Percentiles rank a stretch among this genome's conserved stretches.
Evolutionary conservation across 108 stramenopile genomes (phyloP).

Genomic region (Stephanodiscus minutulus): DNA sequence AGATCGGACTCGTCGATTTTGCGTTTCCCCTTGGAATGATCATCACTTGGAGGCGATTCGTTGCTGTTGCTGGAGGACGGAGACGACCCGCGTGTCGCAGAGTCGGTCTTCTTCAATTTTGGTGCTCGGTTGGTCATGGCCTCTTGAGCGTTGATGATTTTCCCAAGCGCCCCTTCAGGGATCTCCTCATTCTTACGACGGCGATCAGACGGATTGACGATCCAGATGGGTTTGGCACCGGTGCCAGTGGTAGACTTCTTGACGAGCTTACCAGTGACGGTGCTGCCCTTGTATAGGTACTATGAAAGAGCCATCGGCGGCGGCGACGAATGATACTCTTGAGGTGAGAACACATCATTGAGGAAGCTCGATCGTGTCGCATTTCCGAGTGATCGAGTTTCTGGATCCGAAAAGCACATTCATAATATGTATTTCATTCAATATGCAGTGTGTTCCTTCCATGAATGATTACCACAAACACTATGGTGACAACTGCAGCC

Average conservation of each 20-base stretch:
- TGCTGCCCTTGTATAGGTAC: slow-evolving; percentile 43
- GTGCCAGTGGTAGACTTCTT: slow-evolving; percentile 22
- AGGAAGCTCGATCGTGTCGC: no score
- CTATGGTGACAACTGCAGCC: background rate
- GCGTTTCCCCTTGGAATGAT: slow-evolving; percentile 28
- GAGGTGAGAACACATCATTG: background rate
- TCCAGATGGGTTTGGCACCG: slow-evolving; percentile 29
- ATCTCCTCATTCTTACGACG: slow-evolving; percentile 44
- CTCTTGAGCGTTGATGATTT: slow-evolving; percentile 23
- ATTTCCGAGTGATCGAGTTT: background rate
- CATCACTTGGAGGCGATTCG: slow-evolving; percentile 10
- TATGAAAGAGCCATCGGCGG: background rate
- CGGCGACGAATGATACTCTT: background rate
- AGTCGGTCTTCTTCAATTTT: slow-evolving; percentile 14
- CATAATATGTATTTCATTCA: background rate
- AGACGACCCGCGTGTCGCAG: background rate
- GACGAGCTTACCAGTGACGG: slow-evolving; percentile 38
- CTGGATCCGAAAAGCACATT: background rate
- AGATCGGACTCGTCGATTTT: slow-evolving; percentile 29
- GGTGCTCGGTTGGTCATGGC: slow-evolving; percentile 26
- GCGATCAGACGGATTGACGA: slow-evolving; percentile 37
- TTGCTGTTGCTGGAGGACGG: slow-evolving; percentile 13
- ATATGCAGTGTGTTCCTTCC: background rate
- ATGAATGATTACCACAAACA: background rate
- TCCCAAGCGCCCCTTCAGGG: slow-evolving; percentile 30